These are phyloP conservation scores for Saprolegnia parasitica DNA, from an alignment of 352 stramenopile species.

Conservation along the genomic window DNA sequence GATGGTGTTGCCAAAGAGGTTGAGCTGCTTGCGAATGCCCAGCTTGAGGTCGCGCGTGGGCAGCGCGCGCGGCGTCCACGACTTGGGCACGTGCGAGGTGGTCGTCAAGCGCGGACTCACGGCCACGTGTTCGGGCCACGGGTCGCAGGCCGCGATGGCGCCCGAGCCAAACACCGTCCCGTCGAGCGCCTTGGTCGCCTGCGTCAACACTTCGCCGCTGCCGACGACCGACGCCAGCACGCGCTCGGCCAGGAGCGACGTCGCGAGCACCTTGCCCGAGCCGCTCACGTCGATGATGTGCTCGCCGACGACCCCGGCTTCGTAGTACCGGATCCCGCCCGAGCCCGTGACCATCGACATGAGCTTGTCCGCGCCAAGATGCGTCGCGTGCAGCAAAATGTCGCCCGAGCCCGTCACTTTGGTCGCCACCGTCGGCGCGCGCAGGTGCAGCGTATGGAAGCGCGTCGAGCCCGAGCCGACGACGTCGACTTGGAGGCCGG, in stretches of 20 bases:
- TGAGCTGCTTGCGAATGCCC: conserved; percentile 1
- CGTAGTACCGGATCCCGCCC: conserved; percentile 11
- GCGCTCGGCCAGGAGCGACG: neutral
- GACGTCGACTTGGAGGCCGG: neutral
- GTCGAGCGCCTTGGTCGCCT: conserved; percentile 17
- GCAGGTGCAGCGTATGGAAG: conserved; percentile 6
- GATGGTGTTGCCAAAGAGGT: conserved; percentile 16
- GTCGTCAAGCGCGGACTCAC: neutral
- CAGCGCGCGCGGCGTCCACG: neutral
- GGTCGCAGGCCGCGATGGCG: neutral
- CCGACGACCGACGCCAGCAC: conserved; percentile 11
- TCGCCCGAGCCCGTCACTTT: conserved; percentile 21
- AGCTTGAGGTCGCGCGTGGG: conserved; percentile 14
- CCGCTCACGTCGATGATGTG: neutral
- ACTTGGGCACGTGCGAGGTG: neutral
- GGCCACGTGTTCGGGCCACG: neutral
- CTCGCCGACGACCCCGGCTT: conserved; percentile 10
- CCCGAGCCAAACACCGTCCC: conserved; percentile 16
- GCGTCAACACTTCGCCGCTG: conserved; percentile 16
- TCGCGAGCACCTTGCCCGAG: conserved; percentile 14
- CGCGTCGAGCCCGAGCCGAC: neutral
- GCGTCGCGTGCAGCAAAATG: conserved; percentile 12
- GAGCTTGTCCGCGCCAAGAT: conserved; percentile 6
- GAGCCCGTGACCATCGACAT: conserved; percentile 15
- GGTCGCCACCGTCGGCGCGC: neutral